Evolutionary conservation across 2,329 filamentous ascomycete genomes (phyloP), one percentile per base, ranked within the genome.

Genomic region (Aureobasidium sp.): DNA sequence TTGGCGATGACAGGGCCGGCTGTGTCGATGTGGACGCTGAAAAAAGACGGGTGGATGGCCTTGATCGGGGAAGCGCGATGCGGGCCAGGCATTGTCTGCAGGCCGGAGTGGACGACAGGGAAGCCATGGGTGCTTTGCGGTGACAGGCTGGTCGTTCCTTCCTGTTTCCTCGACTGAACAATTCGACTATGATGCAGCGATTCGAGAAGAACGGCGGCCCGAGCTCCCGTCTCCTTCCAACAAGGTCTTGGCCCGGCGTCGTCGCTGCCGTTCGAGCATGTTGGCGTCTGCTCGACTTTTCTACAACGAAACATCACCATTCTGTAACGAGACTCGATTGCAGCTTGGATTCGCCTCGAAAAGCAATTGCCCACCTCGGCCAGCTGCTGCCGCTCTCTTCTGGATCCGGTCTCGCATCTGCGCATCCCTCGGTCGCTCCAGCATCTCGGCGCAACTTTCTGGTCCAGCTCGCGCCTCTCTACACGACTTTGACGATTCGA

Each of bases 1-100:
- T 54, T 16, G 44, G 11, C 41, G 41, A 25, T 16, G 50, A 53
- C 38, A 53, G 16, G 17, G 39, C 39, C 8, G 39, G 50, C 30
- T 40, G 50, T 27, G 50, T 19, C 27, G 48, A 40, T 32, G 48
- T 40, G 30, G 48, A 51, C 32, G 37, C 48, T 17, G 48, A 51
- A 11, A 51, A 51, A 19, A 32, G 35, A 11, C 48, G 48, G 14
- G 27, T 17, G 12, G 27, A 21, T 3, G 37, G 35, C 22, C 48
- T 32, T 34, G 37, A 17, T 7, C 48, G 35, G 10, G 45, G 45
- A 7, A 51, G 48, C 24, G 48, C 35, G 16, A 51, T 21, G 7
- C 35, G 52, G 14, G 34, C 34, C 4, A 54, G 52, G 22, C 52
- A 48, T 19, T 42, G 52, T 34, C 34, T 34, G 34, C 52, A 54